Evolutionary conservation across 306 rosid genomes (phyloP).

Genomic region (Vigna nakashimae): DNA sequence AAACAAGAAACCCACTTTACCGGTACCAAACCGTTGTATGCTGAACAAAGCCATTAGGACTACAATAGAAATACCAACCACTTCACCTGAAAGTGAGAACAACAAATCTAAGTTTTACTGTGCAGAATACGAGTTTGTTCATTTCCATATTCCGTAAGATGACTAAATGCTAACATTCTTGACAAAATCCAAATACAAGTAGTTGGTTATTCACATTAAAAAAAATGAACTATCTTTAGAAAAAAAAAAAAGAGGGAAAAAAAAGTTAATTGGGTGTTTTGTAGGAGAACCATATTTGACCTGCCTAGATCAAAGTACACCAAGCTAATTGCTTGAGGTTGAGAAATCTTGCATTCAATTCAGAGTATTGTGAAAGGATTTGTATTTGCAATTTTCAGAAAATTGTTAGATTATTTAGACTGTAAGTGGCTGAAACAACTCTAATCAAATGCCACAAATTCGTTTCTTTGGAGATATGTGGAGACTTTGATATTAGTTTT

Average conservation of each 20-base stretch:
- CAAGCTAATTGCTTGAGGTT: neutral
- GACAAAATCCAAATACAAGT: slow-evolving; percentile 12
- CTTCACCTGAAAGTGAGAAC: slow-evolving; percentile 65
- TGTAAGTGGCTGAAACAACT: slow-evolving; percentile 12
- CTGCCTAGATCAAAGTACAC: neutral
- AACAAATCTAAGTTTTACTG: slow-evolving; percentile 37
- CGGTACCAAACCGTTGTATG: slow-evolving; percentile 87
- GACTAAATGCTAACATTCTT: slow-evolving; percentile 22
- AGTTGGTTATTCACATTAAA: neutral
- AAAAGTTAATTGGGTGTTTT: neutral
- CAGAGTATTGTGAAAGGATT: neutral
- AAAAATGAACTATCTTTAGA: neutral
- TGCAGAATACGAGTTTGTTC: slow-evolving; percentile 18
- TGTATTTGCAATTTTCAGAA: slow-evolving; percentile 9
- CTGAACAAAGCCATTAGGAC: slow-evolving; percentile 79
- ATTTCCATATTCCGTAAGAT: slow-evolving; percentile 18
- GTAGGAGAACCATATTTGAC: neutral
- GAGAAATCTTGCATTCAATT: neutral
- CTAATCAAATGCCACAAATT: neutral
- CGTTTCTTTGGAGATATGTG: neutral
- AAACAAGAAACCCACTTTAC: slow-evolving; percentile 92
- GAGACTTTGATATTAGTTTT: slow-evolving; percentile 5
- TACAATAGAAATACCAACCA: slow-evolving; percentile 70
- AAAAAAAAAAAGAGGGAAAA: too few species aligned
- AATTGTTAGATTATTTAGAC: neutral